Conservation (phyloP, 177 flowering plant species). For the Tripterygium wilfordii region DNA sequence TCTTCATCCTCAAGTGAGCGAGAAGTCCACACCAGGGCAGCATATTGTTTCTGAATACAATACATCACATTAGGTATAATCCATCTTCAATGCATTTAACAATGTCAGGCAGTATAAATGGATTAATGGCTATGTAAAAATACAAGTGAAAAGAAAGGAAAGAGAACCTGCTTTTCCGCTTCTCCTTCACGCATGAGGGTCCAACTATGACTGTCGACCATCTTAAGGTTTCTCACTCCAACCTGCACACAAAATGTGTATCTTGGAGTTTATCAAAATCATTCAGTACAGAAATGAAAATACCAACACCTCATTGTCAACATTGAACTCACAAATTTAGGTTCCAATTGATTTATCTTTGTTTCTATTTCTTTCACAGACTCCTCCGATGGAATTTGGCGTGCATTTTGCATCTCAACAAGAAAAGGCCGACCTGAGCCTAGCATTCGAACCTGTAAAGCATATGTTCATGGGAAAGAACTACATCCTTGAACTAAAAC, state of each 20-base stretch:
- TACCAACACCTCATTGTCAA: background rate
- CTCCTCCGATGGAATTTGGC: conserved; percentile 48
- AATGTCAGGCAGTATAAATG: background rate
- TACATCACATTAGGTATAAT: background rate
- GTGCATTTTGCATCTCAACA: conserved; percentile 86
- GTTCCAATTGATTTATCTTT: conserved; percentile 53
- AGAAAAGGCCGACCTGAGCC: conserved; percentile 97
- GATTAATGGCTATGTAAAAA: background rate
- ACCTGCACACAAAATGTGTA: conserved; percentile 38
- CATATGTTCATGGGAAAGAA: conserved; percentile 11
- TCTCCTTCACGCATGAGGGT: conserved; percentile 94
- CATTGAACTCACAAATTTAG: conserved; percentile 53
- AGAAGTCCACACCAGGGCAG: conserved; percentile 93
- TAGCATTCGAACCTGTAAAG: conserved; percentile 87
- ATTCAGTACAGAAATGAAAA: conserved; percentile 1
- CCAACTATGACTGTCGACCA: conserved; percentile 74
- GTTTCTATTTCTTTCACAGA: conserved; percentile 44
- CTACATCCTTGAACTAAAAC: conserved; percentile 6
- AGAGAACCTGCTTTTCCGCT: conserved; percentile 88
- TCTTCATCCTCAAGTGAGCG: conserved; percentile 73
- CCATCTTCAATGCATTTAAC: background rate
- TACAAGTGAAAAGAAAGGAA: background rate
- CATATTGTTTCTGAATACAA: conserved; percentile 83
- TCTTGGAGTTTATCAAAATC: background rate
- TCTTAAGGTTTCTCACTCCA: conserved; percentile 62